These are phyloP conservation scores for Hypoxylon rubiginosum DNA, from an alignment of 2,329 filamentous ascomycete genomes.

Conservation along the genomic window DNA sequence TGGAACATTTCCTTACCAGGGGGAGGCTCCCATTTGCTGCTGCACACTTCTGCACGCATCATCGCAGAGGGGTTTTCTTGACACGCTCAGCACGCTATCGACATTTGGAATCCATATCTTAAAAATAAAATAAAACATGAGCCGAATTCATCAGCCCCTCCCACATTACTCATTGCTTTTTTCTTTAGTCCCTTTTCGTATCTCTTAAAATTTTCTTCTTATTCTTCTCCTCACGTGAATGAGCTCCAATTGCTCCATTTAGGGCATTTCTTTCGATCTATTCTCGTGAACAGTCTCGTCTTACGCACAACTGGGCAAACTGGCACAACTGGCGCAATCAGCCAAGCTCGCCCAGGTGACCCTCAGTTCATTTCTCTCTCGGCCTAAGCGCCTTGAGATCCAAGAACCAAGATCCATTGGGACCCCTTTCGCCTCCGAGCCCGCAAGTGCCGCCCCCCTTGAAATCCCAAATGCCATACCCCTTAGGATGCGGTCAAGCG, in stretches of 20 bases:
- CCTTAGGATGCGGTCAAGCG: constrained; percentile 38
- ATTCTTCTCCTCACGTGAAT: constrained; percentile 25
- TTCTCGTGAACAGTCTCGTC: constrained; percentile 15
- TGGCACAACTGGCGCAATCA: too few relatives aligned
- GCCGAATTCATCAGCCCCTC: constrained; percentile 11
- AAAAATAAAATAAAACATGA: too few relatives aligned
- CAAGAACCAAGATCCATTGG: not conserved
- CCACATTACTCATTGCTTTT: constrained; percentile 33
- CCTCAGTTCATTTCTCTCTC: constrained; percentile 23
- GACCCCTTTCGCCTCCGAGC: constrained; percentile 13
- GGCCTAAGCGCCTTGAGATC: constrained; percentile 36
- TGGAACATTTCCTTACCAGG: constrained; percentile 30
- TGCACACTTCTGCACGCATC: not conserved
- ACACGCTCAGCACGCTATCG: constrained; percentile 19
- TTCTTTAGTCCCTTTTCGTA: constrained; percentile 2
- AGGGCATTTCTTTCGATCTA: constrained; percentile 23
- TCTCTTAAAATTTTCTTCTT: too few relatives aligned
- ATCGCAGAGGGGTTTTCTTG: constrained; percentile 5
- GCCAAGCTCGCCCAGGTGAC: constrained; percentile 21
- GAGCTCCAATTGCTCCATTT: constrained; percentile 15
- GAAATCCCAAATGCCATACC: too few relatives aligned
- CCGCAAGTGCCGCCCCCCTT: constrained; percentile 11
- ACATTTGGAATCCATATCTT: constrained; percentile 37
- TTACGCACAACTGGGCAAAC: too few relatives aligned
- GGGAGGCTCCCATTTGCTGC: constrained; percentile 29